Base-by-base conservation (phyloP, 1,284 basidiomycete genomes). In the Ceratobasidium sp. region DNA sequence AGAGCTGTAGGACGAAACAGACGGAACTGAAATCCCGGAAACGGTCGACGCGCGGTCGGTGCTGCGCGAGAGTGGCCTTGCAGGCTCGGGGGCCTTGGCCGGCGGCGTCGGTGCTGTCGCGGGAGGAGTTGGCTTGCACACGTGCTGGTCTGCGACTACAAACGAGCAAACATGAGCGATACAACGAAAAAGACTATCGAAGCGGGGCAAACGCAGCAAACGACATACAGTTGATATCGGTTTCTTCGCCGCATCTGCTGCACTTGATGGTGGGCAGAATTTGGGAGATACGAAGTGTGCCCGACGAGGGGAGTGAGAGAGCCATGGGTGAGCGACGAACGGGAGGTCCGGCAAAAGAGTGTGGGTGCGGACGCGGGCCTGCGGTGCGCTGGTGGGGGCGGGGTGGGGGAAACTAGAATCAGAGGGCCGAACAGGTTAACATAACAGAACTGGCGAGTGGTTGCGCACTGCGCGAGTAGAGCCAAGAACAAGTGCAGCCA, bases 211-310 rank as follows among this genome's bases (percentile, higher is more conserved):
- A 28, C n/a, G 58, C 34, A n/a, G 30, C 4, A 41, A 28, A 55
- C 23, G 81, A 69, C 65, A 14, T 45, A 69, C 65, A 69, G 52
- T 69, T 55, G 53, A 69, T 69, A 28, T 69, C 65, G 1, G 53
- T 69, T 23, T 69, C 65, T 46, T 69, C 65, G 76, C 83, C 81
- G 79, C 93, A 96, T 46, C 83, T 89, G 2, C 92, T 92, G 80
- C 93, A 96, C 79, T 91, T 95, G 74, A 94, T 90, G 1, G 88
- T 85, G 2, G 93, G 92, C 18, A 96, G 83, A 62, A 90, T 79
- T 80, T 93, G 89, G n/a, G 92, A 93, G 52, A 90, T 87, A 32
- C 90, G 84, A 71, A 69, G 30, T 21, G 65, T 52, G 48, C 65
- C 65, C 34, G 65, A 43, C 9, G 65, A 36, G n/a, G 65, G 65